Evolutionary conservation across 202 grass and related monocot species (phyloP), one percentile per base, ranked within the genome.

Genomic region (Alloteropsis angusta): DNA sequence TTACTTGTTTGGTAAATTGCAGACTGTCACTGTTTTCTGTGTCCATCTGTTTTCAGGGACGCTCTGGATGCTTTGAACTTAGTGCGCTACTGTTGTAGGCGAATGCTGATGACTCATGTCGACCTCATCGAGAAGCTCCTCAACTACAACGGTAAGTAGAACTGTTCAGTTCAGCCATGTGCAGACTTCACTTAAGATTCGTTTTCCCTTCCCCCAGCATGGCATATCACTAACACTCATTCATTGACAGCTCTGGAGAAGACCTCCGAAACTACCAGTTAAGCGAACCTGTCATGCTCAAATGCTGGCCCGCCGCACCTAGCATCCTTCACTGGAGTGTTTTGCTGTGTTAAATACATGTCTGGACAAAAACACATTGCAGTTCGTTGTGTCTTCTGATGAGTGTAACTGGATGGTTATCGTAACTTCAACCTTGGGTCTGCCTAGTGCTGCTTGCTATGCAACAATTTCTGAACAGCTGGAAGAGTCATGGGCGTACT

Each of bases 31-130:
- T 68, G 47, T 74, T 73, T 26, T 62, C 12, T 75, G 6, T 64
- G 7, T 42, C 12, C 48, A 32, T 74, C n/a, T 64, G 14, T 58
- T 36, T 62, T 61, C 66, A 93, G 91, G 15, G 91, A 88, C 60
- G 91, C 91, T 71, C 37, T 93, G 48, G 79, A 83, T 86, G 85
- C 85, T 57, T 64, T 93, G 85, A 53, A 60, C 5, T 68, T 93
- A 28, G 82, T 83, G 3, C 91, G 87, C 15, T 93, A 93, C 48
- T 93, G 91, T 73, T 93, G 91, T 53, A 82, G 91, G 74, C 68
- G 90, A 63, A 93, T 93, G 90, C 81, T 93, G n/a, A 93, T 93
- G 90, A 93, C 87, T 46, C 90, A 93, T 90, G 91, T 90, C 50
- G 91, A 93, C 48, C 87, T 93, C 82, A 90, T 93, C 12, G 91